A percentile compares a stretch with the other conserved stretches of the same genome.
Conservation (phyloP, 306 rosid genomes). For the Fragaria iinumae region DNA sequence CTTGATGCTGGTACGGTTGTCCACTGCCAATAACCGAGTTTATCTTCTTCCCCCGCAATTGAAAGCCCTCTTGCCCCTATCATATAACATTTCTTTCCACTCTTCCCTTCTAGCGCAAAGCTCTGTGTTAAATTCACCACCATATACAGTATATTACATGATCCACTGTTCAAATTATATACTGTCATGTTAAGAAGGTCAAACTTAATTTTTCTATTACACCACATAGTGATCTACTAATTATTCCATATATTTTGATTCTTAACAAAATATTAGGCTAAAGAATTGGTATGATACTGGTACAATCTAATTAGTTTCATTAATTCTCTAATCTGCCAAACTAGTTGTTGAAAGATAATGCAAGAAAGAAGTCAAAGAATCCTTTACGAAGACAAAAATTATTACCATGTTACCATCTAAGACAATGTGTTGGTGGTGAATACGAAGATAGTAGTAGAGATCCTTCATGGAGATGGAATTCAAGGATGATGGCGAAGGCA, state of each 20-base stretch:
- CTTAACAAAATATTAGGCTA: too few species aligned
- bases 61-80: constrained; percentile 38
- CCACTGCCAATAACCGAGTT: constrained; percentile 43
- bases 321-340: background rate
- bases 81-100: constrained; percentile 47
- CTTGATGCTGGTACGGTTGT: constrained; percentile 34
- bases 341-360: too few species aligned
- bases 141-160: background rate
- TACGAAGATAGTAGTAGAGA: constrained; percentile 22
- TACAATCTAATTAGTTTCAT: background rate
- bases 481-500: background rate
- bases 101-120: constrained; percentile 34
- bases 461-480: constrained; percentile 22
- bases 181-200: background rate
- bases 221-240: too few species aligned
- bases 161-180: background rate
- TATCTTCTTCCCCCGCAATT: constrained; percentile 33
- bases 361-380: background rate
- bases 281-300: background rate
- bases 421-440: constrained; percentile 6
- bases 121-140: constrained; percentile 28
- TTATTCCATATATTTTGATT: too few species aligned
- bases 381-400: background rate
- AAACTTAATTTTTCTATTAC: background rate
- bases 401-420: constrained; percentile 23